Conservation (phyloP, 805 yeast species). For the Hanseniaspora thailandica region DNA sequence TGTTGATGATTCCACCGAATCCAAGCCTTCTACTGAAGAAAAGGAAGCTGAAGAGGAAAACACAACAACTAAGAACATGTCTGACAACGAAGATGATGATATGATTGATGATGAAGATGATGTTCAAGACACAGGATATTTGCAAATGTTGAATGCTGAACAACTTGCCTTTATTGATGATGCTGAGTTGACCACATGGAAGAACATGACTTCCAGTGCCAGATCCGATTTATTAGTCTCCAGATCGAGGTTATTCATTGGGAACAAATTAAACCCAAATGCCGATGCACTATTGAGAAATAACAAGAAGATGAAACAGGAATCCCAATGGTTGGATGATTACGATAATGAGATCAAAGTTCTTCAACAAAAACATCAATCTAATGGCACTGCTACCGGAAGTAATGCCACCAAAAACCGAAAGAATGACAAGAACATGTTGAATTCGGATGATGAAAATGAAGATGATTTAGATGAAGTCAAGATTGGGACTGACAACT, state of each 20-base stretch:
- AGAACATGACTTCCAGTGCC: constrained; percentile 63
- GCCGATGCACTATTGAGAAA: constrained; percentile 61
- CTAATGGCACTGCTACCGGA: constrained; percentile 8
- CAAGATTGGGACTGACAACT: constrained; percentile 41
- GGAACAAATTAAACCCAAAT: constrained; percentile 46
- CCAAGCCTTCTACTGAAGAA: neutral
- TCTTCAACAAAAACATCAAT: constrained; percentile 14
- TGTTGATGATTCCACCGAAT: neutral
- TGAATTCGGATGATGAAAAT: constrained; percentile 14
- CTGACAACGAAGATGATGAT: constrained; percentile 32
- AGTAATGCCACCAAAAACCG: neutral
- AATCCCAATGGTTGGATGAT: constrained; percentile 28
- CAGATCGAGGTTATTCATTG: constrained; percentile 56
- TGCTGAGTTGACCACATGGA: constrained; percentile 74
- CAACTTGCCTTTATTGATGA: constrained; percentile 55
- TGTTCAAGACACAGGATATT: constrained; percentile 17
- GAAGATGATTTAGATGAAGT: constrained; percentile 33
- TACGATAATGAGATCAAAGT: constrained; percentile 27
- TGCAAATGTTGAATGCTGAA: constrained; percentile 30
- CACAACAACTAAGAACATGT: neutral
- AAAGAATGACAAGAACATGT: neutral
- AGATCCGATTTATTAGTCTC: constrained; percentile 63
- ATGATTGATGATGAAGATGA: constrained; percentile 31
- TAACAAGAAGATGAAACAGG: constrained; percentile 54
- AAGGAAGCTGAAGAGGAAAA: neutral